Evolutionary conservation across 805 yeast genomes (phyloP).

Genomic region (Dipodascopsis uninucleata): DNA sequence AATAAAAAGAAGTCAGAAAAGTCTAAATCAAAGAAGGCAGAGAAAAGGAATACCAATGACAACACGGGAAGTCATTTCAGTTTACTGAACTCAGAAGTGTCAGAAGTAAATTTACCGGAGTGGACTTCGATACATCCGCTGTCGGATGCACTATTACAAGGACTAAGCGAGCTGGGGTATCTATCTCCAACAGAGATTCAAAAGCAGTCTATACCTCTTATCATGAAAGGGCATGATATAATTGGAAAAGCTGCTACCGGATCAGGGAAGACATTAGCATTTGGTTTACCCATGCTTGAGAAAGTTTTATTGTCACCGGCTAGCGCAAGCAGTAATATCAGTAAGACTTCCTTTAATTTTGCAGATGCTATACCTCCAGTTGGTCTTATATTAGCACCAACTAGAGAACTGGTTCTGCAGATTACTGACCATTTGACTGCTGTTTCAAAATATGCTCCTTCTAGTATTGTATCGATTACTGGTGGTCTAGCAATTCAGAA

Average conservation of each 20-base stretch:
- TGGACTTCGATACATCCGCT: slow-evolving; percentile 46
- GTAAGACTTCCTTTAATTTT: slow-evolving; percentile 23
- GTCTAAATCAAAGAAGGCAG: slow-evolving; percentile 5
- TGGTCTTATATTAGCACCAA: slow-evolving; percentile 87
- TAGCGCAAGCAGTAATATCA: slow-evolving; percentile 20
- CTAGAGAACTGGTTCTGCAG: slow-evolving; percentile 94
- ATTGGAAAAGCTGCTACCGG: slow-evolving; percentile 98
- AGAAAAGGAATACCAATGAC: slow-evolving; percentile 8
- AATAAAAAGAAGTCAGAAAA: slow-evolving; percentile 1
- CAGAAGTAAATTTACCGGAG: slow-evolving; percentile 33
- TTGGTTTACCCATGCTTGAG: slow-evolving; percentile 88
- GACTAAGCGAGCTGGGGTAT: slow-evolving; percentile 58
- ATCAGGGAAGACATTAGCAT: slow-evolving; percentile 95
- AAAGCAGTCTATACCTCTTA: slow-evolving; percentile 65
- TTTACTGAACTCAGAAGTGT: slow-evolving; percentile 21
- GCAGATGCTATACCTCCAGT: slow-evolving; percentile 47
- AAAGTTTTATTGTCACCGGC: slow-evolving; percentile 40
- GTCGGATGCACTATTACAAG: slow-evolving; percentile 52
- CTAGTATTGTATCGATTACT: slow-evolving; percentile 71
- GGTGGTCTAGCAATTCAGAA: slow-evolving; percentile 95
- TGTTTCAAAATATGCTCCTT: slow-evolving; percentile 44
- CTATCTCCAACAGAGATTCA: slow-evolving; percentile 81
- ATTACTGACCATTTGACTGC: slow-evolving; percentile 71
- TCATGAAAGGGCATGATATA: slow-evolving; percentile 70
- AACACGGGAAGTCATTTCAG: slow-evolving; percentile 7